A percentile compares a stretch with the other conserved stretches of the same genome.
These are phyloP conservation scores for Debaryomyces coudertii DNA, from an alignment of 1,139 yeast genomes.

Conservation along the genomic window DNA sequence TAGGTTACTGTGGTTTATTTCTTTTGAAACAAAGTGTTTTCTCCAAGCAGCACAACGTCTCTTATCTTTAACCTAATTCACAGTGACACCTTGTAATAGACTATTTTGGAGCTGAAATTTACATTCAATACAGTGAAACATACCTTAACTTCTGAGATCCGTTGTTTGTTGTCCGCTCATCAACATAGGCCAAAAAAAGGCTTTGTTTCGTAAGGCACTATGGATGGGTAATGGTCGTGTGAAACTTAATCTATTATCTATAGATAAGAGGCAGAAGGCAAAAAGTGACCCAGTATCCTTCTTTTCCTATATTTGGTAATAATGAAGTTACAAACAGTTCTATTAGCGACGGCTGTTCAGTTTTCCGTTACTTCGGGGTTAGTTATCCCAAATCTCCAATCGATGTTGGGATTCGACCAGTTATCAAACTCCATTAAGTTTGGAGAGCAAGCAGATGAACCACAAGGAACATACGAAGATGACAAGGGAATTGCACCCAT, in stretches of 20 bases:
- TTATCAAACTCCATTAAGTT: background rate
- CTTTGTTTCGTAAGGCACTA: background rate
- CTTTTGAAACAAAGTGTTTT: no score
- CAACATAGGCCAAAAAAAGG: background rate
- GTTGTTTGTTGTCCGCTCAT: no score
- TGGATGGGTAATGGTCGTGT: background rate
- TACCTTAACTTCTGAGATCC: no score
- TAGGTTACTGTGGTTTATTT: no score
- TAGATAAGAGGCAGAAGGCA: background rate
- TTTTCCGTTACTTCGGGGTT: constrained; percentile 4
- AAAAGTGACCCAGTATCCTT: background rate
- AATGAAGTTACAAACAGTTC: constrained; percentile 2
- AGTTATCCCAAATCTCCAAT: constrained; percentile 10
- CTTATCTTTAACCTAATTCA: no score
- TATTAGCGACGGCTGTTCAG: constrained; percentile 2
- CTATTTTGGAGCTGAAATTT: no score
- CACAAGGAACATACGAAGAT: background rate
- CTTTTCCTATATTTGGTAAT: background rate
- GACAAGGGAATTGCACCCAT: constrained; percentile 5
- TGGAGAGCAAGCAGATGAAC: background rate
- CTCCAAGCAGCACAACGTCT: no score
- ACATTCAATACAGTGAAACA: no score
- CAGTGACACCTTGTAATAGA: no score
- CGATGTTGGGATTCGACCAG: constrained; percentile 6
- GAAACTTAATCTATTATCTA: background rate